Percentiles rank a stretch among this genome's conserved stretches.
Evolutionary conservation across 805 yeast genomes (phyloP).

Genomic region (Candida maris): DNA sequence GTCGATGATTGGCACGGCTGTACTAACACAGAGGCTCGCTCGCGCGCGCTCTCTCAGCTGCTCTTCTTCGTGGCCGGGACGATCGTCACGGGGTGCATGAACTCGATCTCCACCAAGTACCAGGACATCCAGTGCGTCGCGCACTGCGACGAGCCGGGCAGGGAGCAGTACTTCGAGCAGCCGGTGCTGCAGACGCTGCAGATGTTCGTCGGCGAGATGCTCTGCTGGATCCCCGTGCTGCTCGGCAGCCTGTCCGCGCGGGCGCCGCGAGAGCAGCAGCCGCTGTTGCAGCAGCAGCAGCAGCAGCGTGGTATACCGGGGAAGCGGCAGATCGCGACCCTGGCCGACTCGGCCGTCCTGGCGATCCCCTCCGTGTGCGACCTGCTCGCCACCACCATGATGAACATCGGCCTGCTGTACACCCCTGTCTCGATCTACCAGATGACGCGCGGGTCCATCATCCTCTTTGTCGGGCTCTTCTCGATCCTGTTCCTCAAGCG

Average conservation of each 20-base stretch:
- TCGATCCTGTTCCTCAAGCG: conserved; percentile 60
- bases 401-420: conserved; percentile 70
- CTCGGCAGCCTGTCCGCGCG: conserved; percentile 1
- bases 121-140: conserved; percentile 73
- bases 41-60: too few relatives aligned
- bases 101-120: conserved; percentile 69
- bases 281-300: conserved; percentile 3
- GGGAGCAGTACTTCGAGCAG: conserved; percentile 59
- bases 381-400: conserved; percentile 65
- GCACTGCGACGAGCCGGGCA: conserved; percentile 46
- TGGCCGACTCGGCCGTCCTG: conserved; percentile 33
- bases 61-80: conserved; percentile 45
- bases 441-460: conserved; percentile 80
- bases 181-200: conserved; percentile 77
- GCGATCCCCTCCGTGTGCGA: conserved; percentile 71
- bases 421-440: conserved; percentile 80
- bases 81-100: conserved; percentile 64
- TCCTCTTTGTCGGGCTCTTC: conserved; percentile 69
- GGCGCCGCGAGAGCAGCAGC: conserved; percentile 1
- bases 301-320: conserved; percentile 4
- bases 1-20: too few relatives aligned
- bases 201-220: conserved; percentile 73
- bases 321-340: conserved; percentile 14
- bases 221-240: conserved; percentile 34
- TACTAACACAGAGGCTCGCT: too few relatives aligned